A percentile compares a stretch with the other conserved stretches of the same genome.
Evolutionary conservation across 176 grass and related monocot species (phyloP).

Genomic region (Lolium multiflorum): DNA sequence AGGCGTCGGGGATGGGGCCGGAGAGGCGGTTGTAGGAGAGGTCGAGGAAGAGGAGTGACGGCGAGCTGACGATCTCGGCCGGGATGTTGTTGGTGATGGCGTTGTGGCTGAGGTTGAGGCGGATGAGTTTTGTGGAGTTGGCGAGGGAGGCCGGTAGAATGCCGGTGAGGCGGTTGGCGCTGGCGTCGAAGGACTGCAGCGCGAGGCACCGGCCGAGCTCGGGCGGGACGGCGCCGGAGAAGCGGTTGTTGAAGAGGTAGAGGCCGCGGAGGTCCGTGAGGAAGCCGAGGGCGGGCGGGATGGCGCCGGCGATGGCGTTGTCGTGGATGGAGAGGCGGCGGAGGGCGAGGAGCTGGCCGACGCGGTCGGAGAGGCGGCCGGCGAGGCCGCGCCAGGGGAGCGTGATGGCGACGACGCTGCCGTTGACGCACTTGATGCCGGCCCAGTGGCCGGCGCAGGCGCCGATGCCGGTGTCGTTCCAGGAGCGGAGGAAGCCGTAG

Average conservation of each 20-base stretch:
- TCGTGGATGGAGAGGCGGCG: conserved; percentile 70
- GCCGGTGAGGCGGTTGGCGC: conserved; percentile 55
- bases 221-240: conserved; percentile 59
- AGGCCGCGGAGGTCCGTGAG: conserved; percentile 58
- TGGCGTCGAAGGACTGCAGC: conserved; percentile 59
- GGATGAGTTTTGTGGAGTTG: conserved; percentile 55
- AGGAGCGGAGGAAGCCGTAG: conserved; percentile 50
- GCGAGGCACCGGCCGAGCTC: conserved; percentile 55
- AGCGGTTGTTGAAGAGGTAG: conserved; percentile 76
- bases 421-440: conserved; percentile 73
- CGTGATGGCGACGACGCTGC: conserved; percentile 68
- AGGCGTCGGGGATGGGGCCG: conserved; percentile 58
- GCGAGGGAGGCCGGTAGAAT: conserved; percentile 51
- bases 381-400: conserved; percentile 67
- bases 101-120: conserved; percentile 70
- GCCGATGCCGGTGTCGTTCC: conserved; percentile 73
- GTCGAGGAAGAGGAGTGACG: conserved; percentile 51
- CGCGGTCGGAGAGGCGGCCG: conserved; percentile 54
- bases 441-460: conserved; percentile 64
- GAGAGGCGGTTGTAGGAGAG: conserved; percentile 54
- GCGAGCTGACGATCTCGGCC: background rate
- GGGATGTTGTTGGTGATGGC: conserved; percentile 50
- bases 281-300: conserved; percentile 51
- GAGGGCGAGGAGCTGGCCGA: conserved; percentile 60
- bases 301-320: conserved; percentile 55